These are phyloP conservation scores for Didymella pinodella DNA, from an alignment of 2,329 filamentous ascomycete genomes.

Conservation along the genomic window DNA sequence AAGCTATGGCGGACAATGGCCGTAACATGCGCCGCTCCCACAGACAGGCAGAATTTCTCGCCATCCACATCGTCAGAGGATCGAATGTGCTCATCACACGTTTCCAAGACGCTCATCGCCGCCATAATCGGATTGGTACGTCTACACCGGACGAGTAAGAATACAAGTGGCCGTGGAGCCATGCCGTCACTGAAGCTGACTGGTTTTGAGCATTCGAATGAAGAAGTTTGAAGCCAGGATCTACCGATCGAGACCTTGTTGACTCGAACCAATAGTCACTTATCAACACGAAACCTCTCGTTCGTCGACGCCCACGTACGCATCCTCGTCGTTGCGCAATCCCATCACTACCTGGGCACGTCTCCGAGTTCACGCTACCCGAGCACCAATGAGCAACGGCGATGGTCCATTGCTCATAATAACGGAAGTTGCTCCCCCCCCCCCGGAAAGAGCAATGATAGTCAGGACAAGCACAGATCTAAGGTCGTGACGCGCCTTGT, in stretches of 20 bases:
- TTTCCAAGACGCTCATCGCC: no score
- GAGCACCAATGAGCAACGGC: background rate
- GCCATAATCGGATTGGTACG: background rate
- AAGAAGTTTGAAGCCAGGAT: background rate
- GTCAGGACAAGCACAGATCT: background rate
- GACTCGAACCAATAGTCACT: background rate
- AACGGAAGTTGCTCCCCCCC: background rate
- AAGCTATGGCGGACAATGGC: background rate
- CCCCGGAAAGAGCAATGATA: background rate
- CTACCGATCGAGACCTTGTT: background rate
- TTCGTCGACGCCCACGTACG: slow-evolving; percentile 2
- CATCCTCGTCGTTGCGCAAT: background rate
- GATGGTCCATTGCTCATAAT: background rate
- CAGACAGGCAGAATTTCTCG: background rate
- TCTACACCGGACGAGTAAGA: background rate
- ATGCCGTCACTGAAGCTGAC: background rate
- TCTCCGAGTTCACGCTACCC: background rate
- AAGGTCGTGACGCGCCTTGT: slow-evolving; percentile 17
- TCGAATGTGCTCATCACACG: background rate
- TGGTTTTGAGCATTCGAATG: background rate
- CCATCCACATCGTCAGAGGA: background rate
- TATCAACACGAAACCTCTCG: background rate
- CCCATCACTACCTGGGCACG: background rate
- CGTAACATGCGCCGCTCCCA: background rate
- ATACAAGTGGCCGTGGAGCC: background rate